Evolutionary conservation across 2,329 filamentous ascomycete genomes (phyloP), one percentile per base, ranked within the genome.

Genomic region (Cladophialophora exuberans): DNA sequence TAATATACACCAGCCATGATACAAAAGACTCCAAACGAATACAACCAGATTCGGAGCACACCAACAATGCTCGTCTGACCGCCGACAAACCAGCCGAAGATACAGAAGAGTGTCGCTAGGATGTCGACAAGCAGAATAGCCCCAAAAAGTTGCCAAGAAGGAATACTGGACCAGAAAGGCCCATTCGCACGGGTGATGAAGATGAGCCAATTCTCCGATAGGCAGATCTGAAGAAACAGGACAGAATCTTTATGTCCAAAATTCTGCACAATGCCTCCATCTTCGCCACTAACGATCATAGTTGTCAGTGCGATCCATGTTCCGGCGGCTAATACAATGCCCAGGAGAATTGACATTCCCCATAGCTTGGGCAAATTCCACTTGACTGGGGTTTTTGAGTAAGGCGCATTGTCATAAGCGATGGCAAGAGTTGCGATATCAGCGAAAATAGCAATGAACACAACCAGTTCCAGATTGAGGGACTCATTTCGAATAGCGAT

Each of bases 151-250:
- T 95, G 89, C 88, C 89, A 92, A 58, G 90, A 95, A 57, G 91
- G 90, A 56, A 90, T 83, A 20, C 88, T 92, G 2, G 88, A 91
- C 90, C 90, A 95, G 82, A 95, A 93, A 51, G 90, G 89, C 68
- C 90, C 90, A 75, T 92, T 92, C 76, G 90, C 88, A 81, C 91
- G 90, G 62, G 90, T 96, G 76, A 96, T 93, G 80, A 96, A 95
- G 75, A 96, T 96, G 48, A 96, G 83, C 90, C 91, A 96, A 79
- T 95, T 96, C 81, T 96, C 89, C 57, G 90, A 92, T 51, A 96
- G 83, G 10, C 89, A 90, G 72, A 96, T 89, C 76, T 96, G 84
- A 31, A 96, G 85, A 83, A 96, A 96, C 67, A 96, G 76, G 55
- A 96, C 85, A 65, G 86, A 84, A 65, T 96, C 89, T 52, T 89